phyloP scores from a whole-genome alignment of 177 flowering plant species.

The Tripterygium wilfordii region DNA sequence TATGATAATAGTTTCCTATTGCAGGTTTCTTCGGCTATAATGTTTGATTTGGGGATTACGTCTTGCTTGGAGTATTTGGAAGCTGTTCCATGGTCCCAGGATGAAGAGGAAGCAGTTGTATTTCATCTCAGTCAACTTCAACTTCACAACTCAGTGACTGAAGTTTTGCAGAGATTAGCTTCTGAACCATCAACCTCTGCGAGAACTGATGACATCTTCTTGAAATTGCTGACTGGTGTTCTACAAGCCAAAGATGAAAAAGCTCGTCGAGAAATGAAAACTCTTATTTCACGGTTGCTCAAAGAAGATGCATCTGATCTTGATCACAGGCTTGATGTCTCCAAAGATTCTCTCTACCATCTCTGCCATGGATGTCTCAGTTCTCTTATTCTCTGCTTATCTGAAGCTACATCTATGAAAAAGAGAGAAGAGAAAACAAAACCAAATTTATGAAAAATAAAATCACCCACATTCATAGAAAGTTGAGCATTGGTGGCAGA shows the following conservation, averaged over 20 bases:
- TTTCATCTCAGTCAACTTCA: conserved; percentile 50
- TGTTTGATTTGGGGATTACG: conserved; percentile 59
- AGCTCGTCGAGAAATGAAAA: conserved; percentile 85
- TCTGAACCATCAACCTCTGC: conserved; percentile 50
- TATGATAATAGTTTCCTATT: conserved; percentile 5
- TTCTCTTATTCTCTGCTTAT: conserved; percentile 59
- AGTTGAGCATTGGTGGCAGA: no score
- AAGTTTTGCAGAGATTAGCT: conserved; percentile 62
- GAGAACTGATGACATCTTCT: conserved; percentile 47
- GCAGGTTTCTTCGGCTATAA: conserved; percentile 74
- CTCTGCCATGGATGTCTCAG: conserved; percentile 75
- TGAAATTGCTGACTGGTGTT: conserved; percentile 51
- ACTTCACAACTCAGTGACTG: conserved; percentile 34
- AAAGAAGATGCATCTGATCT: conserved; percentile 42
- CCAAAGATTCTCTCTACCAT: conserved; percentile 56
- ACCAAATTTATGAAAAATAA: no score
- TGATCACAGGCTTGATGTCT: conserved; percentile 34
- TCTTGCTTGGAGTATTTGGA: conserved; percentile 81
- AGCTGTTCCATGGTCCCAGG: conserved; percentile 89
- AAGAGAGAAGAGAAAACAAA: no score
- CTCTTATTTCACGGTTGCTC: conserved; percentile 51
- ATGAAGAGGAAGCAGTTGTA: conserved; percentile 70
- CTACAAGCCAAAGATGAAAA: conserved; percentile 79
- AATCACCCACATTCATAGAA: no score
- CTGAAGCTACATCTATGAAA: conserved; percentile 67